Evolutionary conservation across 202 grass and related monocot species (phyloP).

Genomic region (Sporobolus alterniflorus): DNA sequence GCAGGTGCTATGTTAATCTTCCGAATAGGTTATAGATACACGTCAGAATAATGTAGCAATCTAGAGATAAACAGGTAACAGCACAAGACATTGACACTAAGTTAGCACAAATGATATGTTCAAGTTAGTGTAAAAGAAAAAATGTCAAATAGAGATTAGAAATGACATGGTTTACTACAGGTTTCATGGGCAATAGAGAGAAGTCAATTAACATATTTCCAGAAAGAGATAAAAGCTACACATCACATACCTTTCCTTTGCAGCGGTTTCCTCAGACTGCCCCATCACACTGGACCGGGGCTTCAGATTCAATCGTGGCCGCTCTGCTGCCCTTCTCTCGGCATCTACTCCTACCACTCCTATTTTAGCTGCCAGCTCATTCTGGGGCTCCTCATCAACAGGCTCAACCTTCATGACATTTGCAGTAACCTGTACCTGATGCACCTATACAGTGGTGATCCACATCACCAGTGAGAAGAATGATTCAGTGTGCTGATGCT

Average conservation of each 20-base stretch:
- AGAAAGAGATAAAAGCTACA: not conserved
- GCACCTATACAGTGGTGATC: constrained; percentile 47
- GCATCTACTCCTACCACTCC: constrained; percentile 50
- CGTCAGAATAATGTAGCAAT: not conserved
- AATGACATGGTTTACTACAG: not conserved
- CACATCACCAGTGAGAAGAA: constrained; percentile 12
- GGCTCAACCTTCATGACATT: constrained; percentile 46
- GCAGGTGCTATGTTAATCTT: not conserved
- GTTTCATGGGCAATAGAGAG: not conserved
- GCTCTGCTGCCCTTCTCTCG: constrained; percentile 47
- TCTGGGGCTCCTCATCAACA: constrained; percentile 57
- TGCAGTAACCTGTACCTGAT: constrained; percentile 16
- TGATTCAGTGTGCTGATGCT: not conserved
- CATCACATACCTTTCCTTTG: constrained; percentile 57
- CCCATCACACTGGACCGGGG: constrained; percentile 61
- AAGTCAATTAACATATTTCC: not conserved
- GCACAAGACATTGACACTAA: not conserved
- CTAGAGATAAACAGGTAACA: not conserved
- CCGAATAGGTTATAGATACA: not conserved
- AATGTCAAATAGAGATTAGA: not conserved
- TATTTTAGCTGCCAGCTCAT: constrained; percentile 45
- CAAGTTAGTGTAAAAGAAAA: not conserved
- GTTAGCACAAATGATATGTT: not conserved
- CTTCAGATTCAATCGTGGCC: constrained; percentile 85
- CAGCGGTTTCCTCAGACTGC: constrained; percentile 58